Conservation (phyloP, 768 basidiomycete genomes). For the Infundibulicybe gibba region DNA sequence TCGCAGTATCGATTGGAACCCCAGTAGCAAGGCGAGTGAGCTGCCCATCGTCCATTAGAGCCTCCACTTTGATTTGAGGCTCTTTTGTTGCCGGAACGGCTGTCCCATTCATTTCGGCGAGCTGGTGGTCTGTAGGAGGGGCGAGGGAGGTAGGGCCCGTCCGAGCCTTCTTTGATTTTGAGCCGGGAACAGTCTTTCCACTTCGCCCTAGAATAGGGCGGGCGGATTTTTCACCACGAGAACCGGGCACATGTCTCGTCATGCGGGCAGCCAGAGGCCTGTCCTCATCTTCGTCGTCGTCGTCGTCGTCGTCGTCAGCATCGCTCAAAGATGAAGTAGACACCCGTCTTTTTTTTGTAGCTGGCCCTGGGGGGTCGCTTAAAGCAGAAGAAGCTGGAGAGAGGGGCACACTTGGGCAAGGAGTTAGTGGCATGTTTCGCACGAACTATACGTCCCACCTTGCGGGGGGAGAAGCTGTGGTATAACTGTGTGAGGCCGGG, state of each 20-base stretch:
- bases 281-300: conserved; percentile 56
- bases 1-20: conserved; percentile 67
- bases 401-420: conserved; percentile 23
- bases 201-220: conserved; percentile 30
- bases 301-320: conserved; percentile 39
- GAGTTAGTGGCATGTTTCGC: conserved; percentile 20
- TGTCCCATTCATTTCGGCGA: conserved; percentile 30
- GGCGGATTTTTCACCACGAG: conserved; percentile 23
- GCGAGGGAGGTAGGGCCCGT: conserved; percentile 44
- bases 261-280: conserved; percentile 52
- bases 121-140: conserved; percentile 34
- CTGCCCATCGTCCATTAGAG: conserved; percentile 76
- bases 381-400: conserved; percentile 49
- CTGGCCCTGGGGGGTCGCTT: conserved; percentile 43
- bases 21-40: conserved; percentile 76
- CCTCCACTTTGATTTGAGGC: conserved; percentile 66
- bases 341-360: conserved; percentile 48
- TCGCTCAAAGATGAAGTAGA: conserved; percentile 54
- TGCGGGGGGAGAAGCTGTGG: conserved; percentile 36
- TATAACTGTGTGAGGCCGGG: conserved; percentile 44
- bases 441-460: conserved; percentile 6
- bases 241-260: conserved; percentile 18
- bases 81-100: conserved; percentile 19
- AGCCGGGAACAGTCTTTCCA: conserved; percentile 55
- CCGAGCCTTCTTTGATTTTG: conserved; percentile 56